Conservation (phyloP, 2,329 filamentous ascomycete genomes). For the Colletotrichum coccodes region DNA sequence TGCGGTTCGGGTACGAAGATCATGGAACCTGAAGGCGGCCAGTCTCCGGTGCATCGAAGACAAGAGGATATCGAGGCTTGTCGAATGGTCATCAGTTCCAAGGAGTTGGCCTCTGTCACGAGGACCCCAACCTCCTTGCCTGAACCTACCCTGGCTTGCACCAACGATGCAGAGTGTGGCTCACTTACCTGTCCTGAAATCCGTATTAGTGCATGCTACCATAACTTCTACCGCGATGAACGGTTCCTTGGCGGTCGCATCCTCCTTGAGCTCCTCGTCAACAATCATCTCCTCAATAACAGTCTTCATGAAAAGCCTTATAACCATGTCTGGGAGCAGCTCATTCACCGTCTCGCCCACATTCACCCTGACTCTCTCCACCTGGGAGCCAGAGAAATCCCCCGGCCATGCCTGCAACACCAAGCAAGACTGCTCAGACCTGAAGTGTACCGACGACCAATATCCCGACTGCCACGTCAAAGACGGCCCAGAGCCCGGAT, state of each 20-base stretch:
- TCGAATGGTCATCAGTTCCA: neutral
- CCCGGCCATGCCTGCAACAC: neutral
- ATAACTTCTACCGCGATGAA: neutral
- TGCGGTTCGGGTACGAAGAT: conserved; percentile 15
- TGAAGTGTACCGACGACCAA: neutral
- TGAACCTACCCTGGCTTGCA: neutral
- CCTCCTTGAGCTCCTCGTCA: neutral
- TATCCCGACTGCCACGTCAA: neutral
- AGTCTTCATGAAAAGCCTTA: neutral
- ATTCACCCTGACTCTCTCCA: neutral
- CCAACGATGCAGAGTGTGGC: neutral
- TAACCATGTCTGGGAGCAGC: neutral
- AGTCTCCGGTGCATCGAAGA: neutral
- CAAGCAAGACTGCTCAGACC: neutral
- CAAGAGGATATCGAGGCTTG: neutral
- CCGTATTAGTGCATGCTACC: neutral
- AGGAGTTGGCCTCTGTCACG: neutral
- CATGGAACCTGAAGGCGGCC: neutral
- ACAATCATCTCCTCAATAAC: neutral
- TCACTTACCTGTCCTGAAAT: neutral
- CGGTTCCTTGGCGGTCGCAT: neutral
- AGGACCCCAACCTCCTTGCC: neutral
- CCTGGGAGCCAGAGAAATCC: neutral
- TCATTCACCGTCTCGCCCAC: neutral
- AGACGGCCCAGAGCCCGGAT: neutral